Base-by-base conservation (phyloP, 257 asterid genomes). In the Fraxinus pennsylvanica region DNA sequence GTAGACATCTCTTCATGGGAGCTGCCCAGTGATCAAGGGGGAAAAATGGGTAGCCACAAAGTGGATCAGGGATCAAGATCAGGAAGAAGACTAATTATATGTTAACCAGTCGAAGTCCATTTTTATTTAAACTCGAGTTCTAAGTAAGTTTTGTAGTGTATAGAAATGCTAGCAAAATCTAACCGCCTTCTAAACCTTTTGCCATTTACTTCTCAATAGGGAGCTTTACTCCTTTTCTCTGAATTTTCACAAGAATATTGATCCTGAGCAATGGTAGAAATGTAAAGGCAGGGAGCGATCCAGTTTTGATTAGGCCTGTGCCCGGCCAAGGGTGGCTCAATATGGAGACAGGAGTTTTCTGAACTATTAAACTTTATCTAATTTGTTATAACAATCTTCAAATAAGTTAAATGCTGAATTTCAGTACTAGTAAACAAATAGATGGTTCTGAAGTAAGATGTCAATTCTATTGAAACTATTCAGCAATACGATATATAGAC, bases 31-130 rank as follows among this genome's bases (percentile, higher is more conserved):
- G 54, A 84, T 86, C 84, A 83, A 74, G 87, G 98, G 98, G 70
- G 88, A 91, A 87, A 95, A 93, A 85, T 95, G 99, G 99, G 99
- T 95, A 27, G 99, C 98, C 39, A 95, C 97, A 9, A 95, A 95
- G 84, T 95, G 99, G 99, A 89, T 93, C 80, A 93, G 97, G 83
- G 89, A 92, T 81, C 87, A 88, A 75, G 94, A 80, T 74, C 88
- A 77, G 81, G 83, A 76, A 14, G 89, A 85, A 4, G 85, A 84
- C 0, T 52, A 65, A 59, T 47, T 39, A 3, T 78, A 27, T 30
- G 22, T 81, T 69, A 76, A 76, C 47, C 5, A 30, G 70, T 59
- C 67, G 39, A 36, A 36, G 70, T 74, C 74, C 76, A 76, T 80
- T 74, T 83, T 73, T 81, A 75, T 19, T 38, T 71, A 54, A 29